Evolutionary conservation across 2,329 filamentous ascomycete species (phyloP).

Genomic region (Fonsecaea erecta): DNA sequence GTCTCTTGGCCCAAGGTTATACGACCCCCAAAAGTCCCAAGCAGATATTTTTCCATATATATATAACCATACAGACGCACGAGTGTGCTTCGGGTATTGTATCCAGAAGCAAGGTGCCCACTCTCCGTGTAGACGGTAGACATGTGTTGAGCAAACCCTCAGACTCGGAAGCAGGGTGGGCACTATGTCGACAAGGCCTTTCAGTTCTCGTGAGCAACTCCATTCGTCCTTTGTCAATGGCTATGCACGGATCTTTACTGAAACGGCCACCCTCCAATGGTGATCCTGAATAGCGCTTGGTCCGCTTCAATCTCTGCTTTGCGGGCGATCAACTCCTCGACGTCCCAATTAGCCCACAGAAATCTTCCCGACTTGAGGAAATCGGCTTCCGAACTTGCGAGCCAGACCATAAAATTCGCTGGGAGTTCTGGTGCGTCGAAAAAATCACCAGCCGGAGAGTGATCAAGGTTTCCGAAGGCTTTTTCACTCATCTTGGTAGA

Average conservation of each 20-base stretch:
- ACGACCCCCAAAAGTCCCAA: not conserved
- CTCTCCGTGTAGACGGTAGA: not conserved
- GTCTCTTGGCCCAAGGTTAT: not conserved
- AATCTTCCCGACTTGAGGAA: slow-evolving; percentile 48
- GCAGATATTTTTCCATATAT: not conserved
- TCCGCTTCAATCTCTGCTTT: slow-evolving; percentile 43
- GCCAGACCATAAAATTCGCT: slow-evolving; percentile 45
- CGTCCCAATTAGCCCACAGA: slow-evolving; percentile 49
- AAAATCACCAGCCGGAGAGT: slow-evolving; percentile 32
- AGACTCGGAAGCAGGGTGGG: not conserved
- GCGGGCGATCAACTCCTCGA: slow-evolving; percentile 50
- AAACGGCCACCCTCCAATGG: slow-evolving; percentile 33
- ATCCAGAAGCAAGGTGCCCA: not conserved
- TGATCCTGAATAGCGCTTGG: slow-evolving; percentile 25
- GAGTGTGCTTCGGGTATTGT: not conserved
- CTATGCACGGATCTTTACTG: not conserved
- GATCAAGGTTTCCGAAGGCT: slow-evolving; percentile 21
- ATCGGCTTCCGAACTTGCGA: slow-evolving; percentile 45
- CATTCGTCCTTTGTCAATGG: not conserved
- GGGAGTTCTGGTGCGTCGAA: slow-evolving; percentile 33
- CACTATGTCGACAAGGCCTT: not conserved
- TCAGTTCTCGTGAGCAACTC: not conserved
- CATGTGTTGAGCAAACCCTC: not conserved
- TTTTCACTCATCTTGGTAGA: slow-evolving; percentile 42
- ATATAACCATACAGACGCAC: not conserved